Evolutionary conservation across 768 basidiomycete genomes (phyloP).

Genomic region (Rhodotorula taiwanensis): DNA sequence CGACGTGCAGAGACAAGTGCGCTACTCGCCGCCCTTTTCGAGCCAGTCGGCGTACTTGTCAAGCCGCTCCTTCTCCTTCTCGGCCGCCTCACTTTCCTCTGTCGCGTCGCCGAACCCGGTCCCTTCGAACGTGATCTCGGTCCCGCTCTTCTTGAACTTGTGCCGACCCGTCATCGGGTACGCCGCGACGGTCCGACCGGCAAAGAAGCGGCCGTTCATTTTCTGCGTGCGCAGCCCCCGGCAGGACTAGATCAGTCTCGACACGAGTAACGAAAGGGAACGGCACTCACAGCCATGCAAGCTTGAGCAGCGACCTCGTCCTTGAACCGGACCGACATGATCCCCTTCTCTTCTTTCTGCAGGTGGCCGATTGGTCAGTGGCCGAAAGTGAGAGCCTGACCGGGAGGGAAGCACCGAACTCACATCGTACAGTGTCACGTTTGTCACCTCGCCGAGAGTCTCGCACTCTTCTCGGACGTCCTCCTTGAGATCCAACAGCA

Average conservation of each 20-base stretch:
- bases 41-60: slow-evolving; percentile 34
- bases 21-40: slow-evolving; percentile 25
- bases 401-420: no score
- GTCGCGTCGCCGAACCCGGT: slow-evolving; percentile 1
- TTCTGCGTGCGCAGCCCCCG: slow-evolving; percentile 51
- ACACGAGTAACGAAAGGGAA: slow-evolving; percentile 4
- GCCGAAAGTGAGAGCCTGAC: no score
- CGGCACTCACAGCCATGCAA: slow-evolving; percentile 65
- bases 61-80: slow-evolving; percentile 28
- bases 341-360: slow-evolving; percentile 82
- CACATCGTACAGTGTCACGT: slow-evolving; percentile 90
- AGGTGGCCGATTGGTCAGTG: no score
- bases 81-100: background rate
- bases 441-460: slow-evolving; percentile 85
- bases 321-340: slow-evolving; percentile 94
- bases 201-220: slow-evolving; percentile 92
- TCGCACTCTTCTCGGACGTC: slow-evolving; percentile 93
- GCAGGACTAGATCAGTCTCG: background rate
- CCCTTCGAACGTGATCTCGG: slow-evolving; percentile 8
- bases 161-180: slow-evolving; percentile 65
- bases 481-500: slow-evolving; percentile 87
- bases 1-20: no score
- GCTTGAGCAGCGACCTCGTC: slow-evolving; percentile 89
- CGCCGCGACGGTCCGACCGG: slow-evolving; percentile 73
- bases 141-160: slow-evolving; percentile 29